Base-by-base conservation (phyloP, 352 stramenopile species). In the Globisporangium spiculum region DNA sequence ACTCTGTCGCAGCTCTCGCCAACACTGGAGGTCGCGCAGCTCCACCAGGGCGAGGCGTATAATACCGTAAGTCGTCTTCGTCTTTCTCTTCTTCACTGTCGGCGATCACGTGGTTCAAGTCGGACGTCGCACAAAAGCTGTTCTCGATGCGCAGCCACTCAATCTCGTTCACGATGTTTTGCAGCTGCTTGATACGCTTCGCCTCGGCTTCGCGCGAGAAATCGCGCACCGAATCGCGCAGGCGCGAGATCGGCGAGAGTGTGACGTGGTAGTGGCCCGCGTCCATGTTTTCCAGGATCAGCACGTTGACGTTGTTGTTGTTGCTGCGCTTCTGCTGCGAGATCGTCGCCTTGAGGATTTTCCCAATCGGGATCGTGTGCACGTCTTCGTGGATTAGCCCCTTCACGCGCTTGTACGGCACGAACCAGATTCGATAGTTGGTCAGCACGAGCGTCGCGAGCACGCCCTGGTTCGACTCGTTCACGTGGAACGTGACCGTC, bases 401-500 rank as follows among this genome's bases (percentile, higher is more conserved):
- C 38, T 85, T 72, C 9, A 94, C 86, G 56, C 84, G 79, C 7
- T 79, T 83, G 65, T 95, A 95, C 14, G 88, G 88, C 10, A 95
- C 85, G 56, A 95, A 91, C 88, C 88, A 95, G 56, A 95, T 80
- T 10, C 88, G 80, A 67, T 93, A 95, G 65, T 92, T 95, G 1
- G 88, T 93, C 12, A 95, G 70, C 50, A 95, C 81, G 26, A 95
- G 67, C 24, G 86, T 92, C 6, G 86, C 85, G 7, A 95, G 71
- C 32, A 95, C 88, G 48, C 88, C 88, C 62, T 95, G 88, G 61
- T 95, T 95, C 7, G 75, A 86, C 38, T 95, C 88, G 50, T 93
- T 95, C 57, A 95, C 85, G 69, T 95, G 88, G 60, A 95, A 95
- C n/a, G 88, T 95, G 10, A 95, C 83, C 0, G 85, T 90, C 48